A percentile compares a stretch with the other conserved stretches of the same genome.
phyloP scores from a whole-genome alignment of 345 rosid genomes.

The Pistacia vera region DNA sequence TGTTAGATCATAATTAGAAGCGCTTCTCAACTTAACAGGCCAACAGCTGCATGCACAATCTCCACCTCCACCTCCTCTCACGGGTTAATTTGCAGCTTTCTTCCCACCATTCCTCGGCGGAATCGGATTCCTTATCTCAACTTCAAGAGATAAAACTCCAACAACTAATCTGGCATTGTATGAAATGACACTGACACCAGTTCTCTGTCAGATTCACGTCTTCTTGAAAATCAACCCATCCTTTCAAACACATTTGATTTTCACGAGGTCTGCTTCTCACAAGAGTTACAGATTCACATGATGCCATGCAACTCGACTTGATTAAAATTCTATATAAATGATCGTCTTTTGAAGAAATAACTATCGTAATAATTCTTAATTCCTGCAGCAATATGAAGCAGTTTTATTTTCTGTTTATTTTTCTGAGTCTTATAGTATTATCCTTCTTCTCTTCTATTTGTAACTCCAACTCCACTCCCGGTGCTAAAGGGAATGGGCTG shows the following conservation, averaged over 20 bases:
- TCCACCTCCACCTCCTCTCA: no score
- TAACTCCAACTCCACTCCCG: neutral
- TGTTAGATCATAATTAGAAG: no score
- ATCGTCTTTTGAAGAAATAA: neutral
- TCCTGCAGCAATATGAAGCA: neutral
- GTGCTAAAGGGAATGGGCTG: neutral
- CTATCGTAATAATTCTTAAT: neutral
- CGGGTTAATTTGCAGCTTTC: no score
- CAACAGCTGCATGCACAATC: no score
- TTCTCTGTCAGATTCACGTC: conserved; percentile 1
- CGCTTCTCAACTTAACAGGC: no score
- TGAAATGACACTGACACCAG: neutral
- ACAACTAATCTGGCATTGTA: neutral
- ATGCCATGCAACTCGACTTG: neutral
- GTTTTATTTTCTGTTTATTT: neutral
- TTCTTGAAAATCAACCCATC: neutral
- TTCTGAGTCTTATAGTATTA: neutral
- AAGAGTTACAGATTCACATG: conserved; percentile 11
- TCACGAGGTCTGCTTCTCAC: conserved; percentile 13
- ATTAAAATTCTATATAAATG: conserved; percentile 4
- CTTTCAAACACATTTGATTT: neutral
- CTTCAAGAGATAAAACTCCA: neutral
- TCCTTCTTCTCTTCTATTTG: neutral
- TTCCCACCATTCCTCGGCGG: no score
- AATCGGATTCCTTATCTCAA: no score